Conservation (phyloP, 768 basidiomycete genomes). For the Pluteus cervinus region DNA sequence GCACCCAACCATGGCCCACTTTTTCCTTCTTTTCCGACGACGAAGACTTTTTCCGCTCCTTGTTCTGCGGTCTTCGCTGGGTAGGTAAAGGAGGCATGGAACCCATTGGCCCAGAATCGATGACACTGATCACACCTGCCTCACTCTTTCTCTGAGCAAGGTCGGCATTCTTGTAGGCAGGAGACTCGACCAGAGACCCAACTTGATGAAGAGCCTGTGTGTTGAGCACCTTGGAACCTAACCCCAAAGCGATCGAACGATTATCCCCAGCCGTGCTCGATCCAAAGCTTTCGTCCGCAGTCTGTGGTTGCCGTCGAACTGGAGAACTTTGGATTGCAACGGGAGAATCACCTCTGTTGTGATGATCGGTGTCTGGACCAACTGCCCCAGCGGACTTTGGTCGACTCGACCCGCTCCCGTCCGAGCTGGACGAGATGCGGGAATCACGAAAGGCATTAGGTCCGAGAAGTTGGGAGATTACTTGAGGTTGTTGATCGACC, state of each 20-base stretch:
- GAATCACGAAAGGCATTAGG: conserved; percentile 64
- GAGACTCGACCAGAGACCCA: conserved; percentile 43
- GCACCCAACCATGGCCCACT: too few relatives aligned
- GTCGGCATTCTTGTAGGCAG: conserved; percentile 42
- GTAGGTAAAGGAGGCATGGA: conserved; percentile 16
- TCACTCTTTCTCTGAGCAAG: conserved; percentile 54
- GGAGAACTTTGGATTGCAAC: too few relatives aligned
- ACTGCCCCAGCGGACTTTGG: conserved; percentile 55
- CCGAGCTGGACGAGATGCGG: conserved; percentile 45
- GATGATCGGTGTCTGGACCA: conserved; percentile 5
- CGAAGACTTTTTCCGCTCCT: conserved; percentile 14
- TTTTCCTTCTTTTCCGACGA: too few relatives aligned
- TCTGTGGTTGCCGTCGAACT: too few relatives aligned
- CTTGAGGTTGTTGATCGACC: conserved; percentile 6
- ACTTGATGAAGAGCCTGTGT: conserved; percentile 46
- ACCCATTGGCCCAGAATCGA: too few relatives aligned
- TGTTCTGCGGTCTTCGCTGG: conserved; percentile 8
- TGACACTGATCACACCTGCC: conserved; percentile 51
- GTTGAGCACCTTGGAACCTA: conserved; percentile 12
- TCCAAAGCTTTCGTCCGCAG: too few relatives aligned
- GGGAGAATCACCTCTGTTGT: too few relatives aligned
- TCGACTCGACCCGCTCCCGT: conserved; percentile 42
- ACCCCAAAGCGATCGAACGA: too few relatives aligned
- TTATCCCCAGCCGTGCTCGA: too few relatives aligned
- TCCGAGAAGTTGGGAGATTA: conserved; percentile 40